A percentile compares a stretch with the other conserved stretches of the same genome.
Evolutionary conservation across 2,329 filamentous ascomycete species (phyloP).

Genomic region (Aspergillus puulaauensis): DNA sequence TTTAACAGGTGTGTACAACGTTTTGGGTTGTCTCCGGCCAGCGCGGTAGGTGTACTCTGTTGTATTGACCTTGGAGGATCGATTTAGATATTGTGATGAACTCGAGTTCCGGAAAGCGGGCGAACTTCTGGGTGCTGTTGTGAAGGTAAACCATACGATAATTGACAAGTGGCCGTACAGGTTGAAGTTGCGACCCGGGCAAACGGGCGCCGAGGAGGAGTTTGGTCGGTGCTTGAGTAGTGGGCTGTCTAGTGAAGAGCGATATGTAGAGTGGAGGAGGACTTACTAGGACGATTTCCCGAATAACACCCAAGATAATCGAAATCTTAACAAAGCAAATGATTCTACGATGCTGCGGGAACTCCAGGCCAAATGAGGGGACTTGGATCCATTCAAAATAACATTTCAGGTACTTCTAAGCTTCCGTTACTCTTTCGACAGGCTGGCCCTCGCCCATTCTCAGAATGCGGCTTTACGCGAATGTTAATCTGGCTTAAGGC

Average conservation of each 20-base stretch:
- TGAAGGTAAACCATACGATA: conserved; percentile 33
- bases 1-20: conserved; percentile 12
- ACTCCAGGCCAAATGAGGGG: too few relatives aligned
- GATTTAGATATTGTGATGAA: neutral
- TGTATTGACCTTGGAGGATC: neutral
- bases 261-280: conserved; percentile 36
- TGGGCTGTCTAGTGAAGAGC: conserved; percentile 18
- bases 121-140: conserved; percentile 13
- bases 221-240: conserved; percentile 27
- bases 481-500: too few relatives aligned
- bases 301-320: too few relatives aligned
- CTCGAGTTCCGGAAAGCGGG: neutral
- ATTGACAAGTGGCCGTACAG: conserved; percentile 34
- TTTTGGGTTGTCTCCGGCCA: neutral
- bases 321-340: too few relatives aligned
- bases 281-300: neutral
- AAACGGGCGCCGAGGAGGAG: conserved; percentile 27
- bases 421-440: too few relatives aligned
- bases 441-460: too few relatives aligned
- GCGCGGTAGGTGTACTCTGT: too few relatives aligned
- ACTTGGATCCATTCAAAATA: too few relatives aligned
- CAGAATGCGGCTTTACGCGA: too few relatives aligned
- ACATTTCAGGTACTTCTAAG: too few relatives aligned
- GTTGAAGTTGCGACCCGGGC: conserved; percentile 19
- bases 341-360: too few relatives aligned